These are phyloP conservation scores for Ophiostoma montium DNA, from an alignment of 2,329 filamentous ascomycete genomes.

Conservation along the genomic window DNA sequence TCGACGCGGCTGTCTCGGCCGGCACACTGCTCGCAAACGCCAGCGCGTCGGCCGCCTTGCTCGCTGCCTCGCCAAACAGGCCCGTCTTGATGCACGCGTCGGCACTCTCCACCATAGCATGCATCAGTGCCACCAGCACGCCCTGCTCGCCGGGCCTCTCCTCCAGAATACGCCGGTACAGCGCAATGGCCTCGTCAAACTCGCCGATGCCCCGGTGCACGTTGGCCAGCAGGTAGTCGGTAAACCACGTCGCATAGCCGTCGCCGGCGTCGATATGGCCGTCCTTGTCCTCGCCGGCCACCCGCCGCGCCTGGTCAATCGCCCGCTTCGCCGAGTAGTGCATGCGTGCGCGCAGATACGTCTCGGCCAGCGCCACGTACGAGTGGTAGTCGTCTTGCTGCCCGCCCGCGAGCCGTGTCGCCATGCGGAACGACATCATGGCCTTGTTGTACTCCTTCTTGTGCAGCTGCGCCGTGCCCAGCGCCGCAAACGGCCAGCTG, in stretches of 20 bases:
- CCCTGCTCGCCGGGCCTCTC: conserved; percentile 64
- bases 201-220: conserved; percentile 87
- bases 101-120: conserved; percentile 74
- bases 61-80: conserved; percentile 68
- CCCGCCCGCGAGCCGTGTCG: conserved; percentile 62
- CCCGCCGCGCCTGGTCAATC: conserved; percentile 67
- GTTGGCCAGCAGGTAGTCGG: conserved; percentile 91
- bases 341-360: conserved; percentile 84
- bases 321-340: conserved; percentile 91
- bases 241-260: conserved; percentile 73
- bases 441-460: conserved; percentile 77
- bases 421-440: conserved; percentile 82
- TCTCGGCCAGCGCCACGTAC: conserved; percentile 93
- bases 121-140: conserved; percentile 73
- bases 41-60: conserved; percentile 56
- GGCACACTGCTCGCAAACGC: conserved; percentile 49
- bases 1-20: conserved; percentile 50
- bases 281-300: conserved; percentile 45
- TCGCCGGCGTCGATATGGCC: conserved; percentile 38
- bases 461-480: conserved; percentile 89
- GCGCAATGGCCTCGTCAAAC: conserved; percentile 64
- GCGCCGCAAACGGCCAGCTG: conserved; percentile 89
- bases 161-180: conserved; percentile 61
- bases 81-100: conserved; percentile 67
- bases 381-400: conserved; percentile 88